These are phyloP conservation scores for Fraxinus ornus DNA, from an alignment of 305 asterid genomes.

Conservation along the genomic window DNA sequence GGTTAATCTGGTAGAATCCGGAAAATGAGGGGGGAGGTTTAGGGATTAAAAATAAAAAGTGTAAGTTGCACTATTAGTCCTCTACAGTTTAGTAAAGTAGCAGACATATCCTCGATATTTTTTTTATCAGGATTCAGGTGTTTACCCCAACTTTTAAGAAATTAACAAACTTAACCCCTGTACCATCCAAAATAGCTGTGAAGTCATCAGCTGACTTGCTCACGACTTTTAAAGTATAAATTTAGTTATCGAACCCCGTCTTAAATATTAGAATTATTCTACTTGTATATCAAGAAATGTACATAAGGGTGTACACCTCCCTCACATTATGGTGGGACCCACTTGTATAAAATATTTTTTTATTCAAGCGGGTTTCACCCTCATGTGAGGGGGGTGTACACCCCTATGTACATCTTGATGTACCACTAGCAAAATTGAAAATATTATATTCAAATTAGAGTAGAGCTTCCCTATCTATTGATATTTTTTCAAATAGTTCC, in stretches of 20 bases:
- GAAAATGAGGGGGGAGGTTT: background rate
- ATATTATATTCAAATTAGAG: background rate
- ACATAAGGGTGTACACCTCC: too few species aligned
- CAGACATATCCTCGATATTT: background rate
- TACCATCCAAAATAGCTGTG: background rate
- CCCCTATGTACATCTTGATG: too few species aligned
- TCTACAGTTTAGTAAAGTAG: background rate
- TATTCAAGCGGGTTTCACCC: too few species aligned
- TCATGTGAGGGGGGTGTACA: too few species aligned
- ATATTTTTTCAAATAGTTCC: background rate
- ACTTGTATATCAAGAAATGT: too few species aligned
- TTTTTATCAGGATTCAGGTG: background rate
- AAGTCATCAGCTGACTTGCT: background rate
- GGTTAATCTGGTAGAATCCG: background rate
- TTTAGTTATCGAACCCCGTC: background rate
- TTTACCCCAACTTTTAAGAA: background rate
- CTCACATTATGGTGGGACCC: too few species aligned
- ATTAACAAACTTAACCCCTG: background rate
- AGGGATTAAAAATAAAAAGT: background rate
- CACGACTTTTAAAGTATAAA: background rate
- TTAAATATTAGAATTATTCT: too few species aligned
- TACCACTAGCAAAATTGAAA: too few species aligned
- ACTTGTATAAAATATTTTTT: too few species aligned
- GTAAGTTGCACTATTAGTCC: background rate
- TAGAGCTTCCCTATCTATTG: background rate